Evolutionary conservation across 192 early-diverging fungal genomes (phyloP), one percentile per base, ranked within the genome.

Genomic region (Backusella macrospora): DNA sequence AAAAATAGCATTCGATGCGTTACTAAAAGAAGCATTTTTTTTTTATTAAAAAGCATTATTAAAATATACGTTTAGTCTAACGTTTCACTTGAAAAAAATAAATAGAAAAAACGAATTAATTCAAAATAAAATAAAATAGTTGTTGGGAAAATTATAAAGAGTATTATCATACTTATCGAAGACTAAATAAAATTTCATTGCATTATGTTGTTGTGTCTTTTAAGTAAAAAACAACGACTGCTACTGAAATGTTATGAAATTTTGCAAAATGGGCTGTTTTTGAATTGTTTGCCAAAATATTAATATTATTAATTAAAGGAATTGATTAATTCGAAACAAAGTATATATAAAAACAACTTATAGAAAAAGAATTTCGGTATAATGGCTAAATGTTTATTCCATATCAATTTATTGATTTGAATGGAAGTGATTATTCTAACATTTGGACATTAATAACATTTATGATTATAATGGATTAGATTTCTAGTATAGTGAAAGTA

Each of bases 271-370:
- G 7, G 18, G 18, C 48, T 49, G 48, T 49, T 18, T 49, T 49
- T 49, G 16, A 49, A 49, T 49, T 49, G 48, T 49, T 9, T 49
- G 48, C 18, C 48, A 49, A n/a, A 49, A 7, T 49, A 49, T 9
- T 49, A 49, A 18, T 43, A 1, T 0, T 43, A 43, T 43, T 49
- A 49, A 49, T 49, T 49, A 49, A 49, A 49, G 48, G 48, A 49
- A 49, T 49, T 49, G 16, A 49, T 49, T 49, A 49, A 49, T 18
- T 49, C 18, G 47, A 49, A 49, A 49, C 48, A 49, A 49, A 49
- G 48, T 42, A 42, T 49, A n/a, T 15, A 49, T 49, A 47, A 49
- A 49, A 49, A 15, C 5, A 49, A n/a, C 3, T 49, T n/a, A 49
- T 49, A 49, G 48, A n/a, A 49, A 1, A 49, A 49, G 16, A 49